phyloP scores from a whole-genome alignment of 495 filamentous ascomycete species.

The Peziza echinospora region DNA sequence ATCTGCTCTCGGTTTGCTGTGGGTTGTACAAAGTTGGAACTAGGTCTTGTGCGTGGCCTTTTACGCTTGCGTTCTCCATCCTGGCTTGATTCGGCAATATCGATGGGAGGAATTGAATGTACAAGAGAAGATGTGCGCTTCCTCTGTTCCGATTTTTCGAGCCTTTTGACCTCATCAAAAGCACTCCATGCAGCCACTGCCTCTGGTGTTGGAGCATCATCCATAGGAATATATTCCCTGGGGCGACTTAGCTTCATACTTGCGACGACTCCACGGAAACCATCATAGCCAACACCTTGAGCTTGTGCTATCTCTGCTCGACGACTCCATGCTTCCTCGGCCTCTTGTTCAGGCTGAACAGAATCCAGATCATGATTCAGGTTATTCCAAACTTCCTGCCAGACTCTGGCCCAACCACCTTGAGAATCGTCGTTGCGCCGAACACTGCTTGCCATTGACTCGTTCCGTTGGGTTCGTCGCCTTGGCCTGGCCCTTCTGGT shows the following conservation, averaged over 20 bases:
- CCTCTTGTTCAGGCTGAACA: background rate
- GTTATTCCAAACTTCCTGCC: conserved; percentile 42
- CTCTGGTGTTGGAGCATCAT: conserved; percentile 47
- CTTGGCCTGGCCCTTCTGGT: conserved; percentile 14
- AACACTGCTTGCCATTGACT: conserved; percentile 1
- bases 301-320: background rate
- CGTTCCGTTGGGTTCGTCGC: conserved; percentile 9
- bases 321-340: background rate
- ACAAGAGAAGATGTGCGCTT: background rate
- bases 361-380: background rate
- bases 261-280: conserved; percentile 34
- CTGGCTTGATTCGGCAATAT: background rate
- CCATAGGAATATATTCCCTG: conserved; percentile 23
- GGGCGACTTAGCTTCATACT: conserved; percentile 13
- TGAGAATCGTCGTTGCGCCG: conserved; percentile 19
- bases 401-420: conserved; percentile 42
- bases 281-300: conserved; percentile 38
- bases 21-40: background rate
- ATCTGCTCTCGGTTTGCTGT: background rate
- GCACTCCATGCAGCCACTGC: conserved; percentile 75
- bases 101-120: background rate
- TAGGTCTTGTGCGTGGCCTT: background rate
- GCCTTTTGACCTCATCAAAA: conserved; percentile 60
- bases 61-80: background rate
- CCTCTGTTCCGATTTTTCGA: conserved; percentile 24